Conservation (phyloP, 1,284 basidiomycete species). For the Rhodotorula sp. region DNA sequence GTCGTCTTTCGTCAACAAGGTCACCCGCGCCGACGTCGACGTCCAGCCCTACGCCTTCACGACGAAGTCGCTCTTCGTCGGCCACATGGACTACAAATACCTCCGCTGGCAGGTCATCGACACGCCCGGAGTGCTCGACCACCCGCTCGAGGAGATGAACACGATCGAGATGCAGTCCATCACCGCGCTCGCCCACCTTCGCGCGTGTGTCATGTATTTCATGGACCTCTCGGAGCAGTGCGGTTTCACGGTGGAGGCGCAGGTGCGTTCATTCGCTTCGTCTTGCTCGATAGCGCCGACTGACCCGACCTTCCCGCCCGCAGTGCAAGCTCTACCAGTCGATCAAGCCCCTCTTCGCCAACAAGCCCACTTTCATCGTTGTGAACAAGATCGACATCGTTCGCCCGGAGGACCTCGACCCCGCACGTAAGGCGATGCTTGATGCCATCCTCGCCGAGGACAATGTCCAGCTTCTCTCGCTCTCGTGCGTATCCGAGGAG, state of each 20-base stretch:
- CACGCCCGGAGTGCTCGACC: conserved; percentile 88
- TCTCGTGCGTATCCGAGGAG: conserved; percentile 91
- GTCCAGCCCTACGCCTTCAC: conserved; percentile 98
- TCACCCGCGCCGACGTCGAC: conserved; percentile 94
- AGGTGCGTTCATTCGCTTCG: conserved; percentile 58
- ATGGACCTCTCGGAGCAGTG: conserved; percentile 97
- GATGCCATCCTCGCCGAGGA: conserved; percentile 78
- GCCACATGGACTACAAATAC: conserved; percentile 96
- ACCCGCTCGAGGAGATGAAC: conserved; percentile 97
- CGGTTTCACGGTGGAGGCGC: conserved; percentile 90
- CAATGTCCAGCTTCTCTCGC: conserved; percentile 62
- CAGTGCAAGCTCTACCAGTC: conserved; percentile 97
- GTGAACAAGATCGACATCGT: conserved; percentile 95
- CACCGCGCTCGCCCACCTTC: conserved; percentile 89
- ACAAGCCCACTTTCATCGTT: conserved; percentile 87
- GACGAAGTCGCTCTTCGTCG: conserved; percentile 93
- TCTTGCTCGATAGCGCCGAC: conserved; percentile 1
- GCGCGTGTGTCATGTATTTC: conserved; percentile 89
- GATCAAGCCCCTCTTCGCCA: conserved; percentile 90
- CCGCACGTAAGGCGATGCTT: conserved; percentile 73
- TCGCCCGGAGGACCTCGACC: conserved; percentile 74
- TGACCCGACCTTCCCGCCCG: background rate
- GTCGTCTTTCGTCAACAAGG: conserved; percentile 96
- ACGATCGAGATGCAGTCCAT: conserved; percentile 99
- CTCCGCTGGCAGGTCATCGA: conserved; percentile 95